Percentiles rank a stretch among this genome's conserved stretches.
Evolutionary conservation across 495 filamentous ascomycete species (phyloP).

Genomic region (Xeromyces bisporus): DNA sequence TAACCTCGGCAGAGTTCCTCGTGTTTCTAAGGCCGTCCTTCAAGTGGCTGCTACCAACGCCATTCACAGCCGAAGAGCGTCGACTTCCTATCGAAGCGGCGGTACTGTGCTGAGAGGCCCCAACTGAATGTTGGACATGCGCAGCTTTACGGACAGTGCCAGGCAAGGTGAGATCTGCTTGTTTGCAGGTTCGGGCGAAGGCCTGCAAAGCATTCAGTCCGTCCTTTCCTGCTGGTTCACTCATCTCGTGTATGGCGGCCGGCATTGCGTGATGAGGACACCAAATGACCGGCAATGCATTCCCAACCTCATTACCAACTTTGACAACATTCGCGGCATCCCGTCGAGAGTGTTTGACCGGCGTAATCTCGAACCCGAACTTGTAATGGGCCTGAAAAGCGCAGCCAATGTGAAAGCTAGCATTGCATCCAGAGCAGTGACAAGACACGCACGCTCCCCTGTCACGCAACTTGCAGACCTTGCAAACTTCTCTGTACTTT

Average conservation of each 20-base stretch:
- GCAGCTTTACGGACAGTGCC: slow-evolving; percentile 83
- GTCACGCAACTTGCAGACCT: slow-evolving; percentile 47
- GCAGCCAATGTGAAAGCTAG: slow-evolving; percentile 74
- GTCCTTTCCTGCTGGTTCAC: slow-evolving; percentile 45
- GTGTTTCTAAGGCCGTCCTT: slow-evolving; percentile 17
- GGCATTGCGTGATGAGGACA: slow-evolving; percentile 74
- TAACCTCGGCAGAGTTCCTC: slow-evolving; percentile 12
- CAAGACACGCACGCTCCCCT: slow-evolving; percentile 69
- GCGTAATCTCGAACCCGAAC: slow-evolving; percentile 79
- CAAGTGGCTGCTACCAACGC: slow-evolving; percentile 9
- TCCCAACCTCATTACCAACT: slow-evolving; percentile 60
- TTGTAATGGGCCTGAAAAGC: slow-evolving; percentile 67
- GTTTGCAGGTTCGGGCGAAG: slow-evolving; percentile 78
- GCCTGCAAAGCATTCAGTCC: slow-evolving; percentile 63
- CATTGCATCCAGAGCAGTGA: slow-evolving; percentile 49
- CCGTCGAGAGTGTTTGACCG: slow-evolving; percentile 70
- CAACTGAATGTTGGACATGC: slow-evolving; percentile 37
- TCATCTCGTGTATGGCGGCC: slow-evolving; percentile 53
- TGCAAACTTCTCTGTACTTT: slow-evolving; percentile 59
- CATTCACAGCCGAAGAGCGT: slow-evolving; percentile 24
- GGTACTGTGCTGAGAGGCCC: slow-evolving; percentile 14
- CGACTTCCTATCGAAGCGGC: slow-evolving; percentile 11
- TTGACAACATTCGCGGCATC: slow-evolving; percentile 58
- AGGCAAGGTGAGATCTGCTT: slow-evolving; percentile 76
- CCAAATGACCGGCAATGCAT: slow-evolving; percentile 64